phyloP scores from a whole-genome alignment of 2,329 filamentous ascomycete genomes.

The Emmonsiellopsis sp. region DNA sequence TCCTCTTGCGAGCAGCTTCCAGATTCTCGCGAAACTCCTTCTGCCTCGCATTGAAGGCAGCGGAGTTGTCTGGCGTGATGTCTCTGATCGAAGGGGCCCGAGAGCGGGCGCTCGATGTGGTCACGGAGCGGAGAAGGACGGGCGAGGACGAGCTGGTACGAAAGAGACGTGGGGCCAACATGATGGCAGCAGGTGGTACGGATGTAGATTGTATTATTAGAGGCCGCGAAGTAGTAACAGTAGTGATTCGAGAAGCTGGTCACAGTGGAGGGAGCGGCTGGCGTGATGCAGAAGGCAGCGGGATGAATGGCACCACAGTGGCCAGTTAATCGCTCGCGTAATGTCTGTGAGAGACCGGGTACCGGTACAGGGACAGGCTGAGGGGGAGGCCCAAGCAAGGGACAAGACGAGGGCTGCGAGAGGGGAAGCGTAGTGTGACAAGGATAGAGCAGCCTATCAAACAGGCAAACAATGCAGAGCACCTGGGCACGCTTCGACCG shows the following conservation, averaged over 20 bases:
- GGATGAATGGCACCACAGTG: too few species aligned
- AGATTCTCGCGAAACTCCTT: conserved; percentile 78
- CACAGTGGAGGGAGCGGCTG: too few species aligned
- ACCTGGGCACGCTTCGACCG: neutral
- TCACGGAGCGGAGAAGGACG: conserved; percentile 44
- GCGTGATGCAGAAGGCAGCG: too few species aligned
- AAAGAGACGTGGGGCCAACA: conserved; percentile 41
- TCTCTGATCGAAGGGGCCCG: conserved; percentile 74
- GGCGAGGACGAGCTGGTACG: conserved; percentile 35
- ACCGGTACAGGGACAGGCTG: too few species aligned
- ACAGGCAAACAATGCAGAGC: too few species aligned
- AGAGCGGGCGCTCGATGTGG: conserved; percentile 42
- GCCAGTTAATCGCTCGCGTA: too few species aligned
- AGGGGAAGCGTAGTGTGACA: neutral
- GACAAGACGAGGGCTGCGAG: neutral
- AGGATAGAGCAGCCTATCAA: too few species aligned
- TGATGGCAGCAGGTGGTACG: conserved; percentile 16
- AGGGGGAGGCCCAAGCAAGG: neutral
- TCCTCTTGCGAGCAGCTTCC: conserved; percentile 63
- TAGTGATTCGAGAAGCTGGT: too few species aligned
- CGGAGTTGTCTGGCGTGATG: conserved; percentile 63
- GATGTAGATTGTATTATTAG: neutral
- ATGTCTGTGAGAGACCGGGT: too few species aligned
- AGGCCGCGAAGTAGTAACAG: too few species aligned
- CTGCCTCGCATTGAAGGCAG: conserved; percentile 73